Evolutionary conservation across 805 yeast genomes (phyloP), one percentile per base, ranked within the genome.

Genomic region (Brettanomyces sp.): DNA sequence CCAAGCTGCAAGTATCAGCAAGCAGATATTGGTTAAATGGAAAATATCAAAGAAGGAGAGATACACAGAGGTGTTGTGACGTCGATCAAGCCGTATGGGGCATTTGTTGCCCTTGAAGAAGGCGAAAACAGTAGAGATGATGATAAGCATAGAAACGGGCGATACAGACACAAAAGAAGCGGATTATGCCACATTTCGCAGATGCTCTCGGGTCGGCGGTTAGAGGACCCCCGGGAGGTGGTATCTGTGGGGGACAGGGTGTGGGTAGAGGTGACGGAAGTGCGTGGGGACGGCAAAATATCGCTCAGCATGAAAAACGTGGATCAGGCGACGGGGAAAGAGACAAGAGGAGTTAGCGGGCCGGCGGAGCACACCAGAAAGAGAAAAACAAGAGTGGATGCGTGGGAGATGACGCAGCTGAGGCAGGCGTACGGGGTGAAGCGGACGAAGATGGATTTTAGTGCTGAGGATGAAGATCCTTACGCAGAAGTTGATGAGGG

Each of bases 371-470:
- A 28, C 32, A 7, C 32, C 32, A 9, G 12, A 24, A 47, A 47
- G 35, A 43, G 52, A 9, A 39, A 47, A n/a, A 47, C 47, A 9
- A 46, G 38, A 9, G 45, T 50, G 0, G 98, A 90, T 62, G 65
- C 88, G 46, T 90, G 96, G 95, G 97, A 91, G 58, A 72, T 86
- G 44, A 70, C 85, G 33, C 96, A 90, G 58, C 65, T 90, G 40
- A 85, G 54, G 39, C 56, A 59, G 25, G 67, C 66, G 2, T 64
- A 49, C 50, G 66, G 62, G 7, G 60, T 55, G n/a, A 58, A 55
- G 21, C 56, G 49, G 41, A 36, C 45, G 23, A 45, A 48, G 6
- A 24, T 46, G 22, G 43, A 13, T 43, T 39, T 32, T 12, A 47
- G 32, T 22, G 48, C 41, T 36, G 55, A 42, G 45, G 49, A 14